These are phyloP conservation scores for Camelina laxa DNA, from an alignment of 345 rosid species.

Conservation along the genomic window DNA sequence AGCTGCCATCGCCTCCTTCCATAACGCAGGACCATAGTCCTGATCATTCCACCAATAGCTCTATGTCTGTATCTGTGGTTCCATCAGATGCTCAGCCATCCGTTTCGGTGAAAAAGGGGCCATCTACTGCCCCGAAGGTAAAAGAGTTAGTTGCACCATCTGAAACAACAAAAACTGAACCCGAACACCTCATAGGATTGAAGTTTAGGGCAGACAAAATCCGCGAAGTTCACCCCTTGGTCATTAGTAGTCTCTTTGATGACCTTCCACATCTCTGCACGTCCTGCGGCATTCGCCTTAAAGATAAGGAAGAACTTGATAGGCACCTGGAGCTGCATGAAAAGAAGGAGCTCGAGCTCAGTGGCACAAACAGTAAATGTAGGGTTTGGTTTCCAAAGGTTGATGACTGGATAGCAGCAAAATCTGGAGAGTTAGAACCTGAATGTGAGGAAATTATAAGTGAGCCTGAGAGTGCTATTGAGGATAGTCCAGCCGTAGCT, in stretches of 20 bases:
- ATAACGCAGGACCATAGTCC: slow-evolving; percentile 49
- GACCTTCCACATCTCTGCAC: slow-evolving; percentile 75
- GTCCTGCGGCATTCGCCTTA: slow-evolving; percentile 77
- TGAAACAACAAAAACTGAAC: slow-evolving; percentile 40
- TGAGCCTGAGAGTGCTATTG: slow-evolving; percentile 44
- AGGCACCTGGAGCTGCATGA: slow-evolving; percentile 84
- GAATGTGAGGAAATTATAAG: slow-evolving; percentile 47
- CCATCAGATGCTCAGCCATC: slow-evolving; percentile 44
- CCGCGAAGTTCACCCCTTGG: slow-evolving; percentile 76
- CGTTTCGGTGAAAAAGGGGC: slow-evolving; percentile 47
- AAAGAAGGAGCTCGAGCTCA: slow-evolving; percentile 48
- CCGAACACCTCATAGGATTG: slow-evolving; percentile 65
- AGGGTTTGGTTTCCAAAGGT: slow-evolving; percentile 78
- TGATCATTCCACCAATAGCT: slow-evolving; percentile 45
- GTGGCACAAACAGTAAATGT: slow-evolving; percentile 41
- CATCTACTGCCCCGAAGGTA: slow-evolving; percentile 47
- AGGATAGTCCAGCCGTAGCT: slow-evolving; percentile 58
- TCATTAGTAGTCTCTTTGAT: slow-evolving; percentile 66
- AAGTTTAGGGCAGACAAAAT: slow-evolving; percentile 74
- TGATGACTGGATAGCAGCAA: slow-evolving; percentile 71
- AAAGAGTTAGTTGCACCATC: slow-evolving; percentile 42
- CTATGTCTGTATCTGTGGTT: slow-evolving; percentile 49
- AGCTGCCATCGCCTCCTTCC: slow-evolving; percentile 50
- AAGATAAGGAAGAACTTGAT: slow-evolving; percentile 64
- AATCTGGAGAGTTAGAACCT: slow-evolving; percentile 45